These are phyloP conservation scores for Neoboletus subvelutipes DNA, from an alignment of 768 basidiomycete genomes.

Conservation along the genomic window DNA sequence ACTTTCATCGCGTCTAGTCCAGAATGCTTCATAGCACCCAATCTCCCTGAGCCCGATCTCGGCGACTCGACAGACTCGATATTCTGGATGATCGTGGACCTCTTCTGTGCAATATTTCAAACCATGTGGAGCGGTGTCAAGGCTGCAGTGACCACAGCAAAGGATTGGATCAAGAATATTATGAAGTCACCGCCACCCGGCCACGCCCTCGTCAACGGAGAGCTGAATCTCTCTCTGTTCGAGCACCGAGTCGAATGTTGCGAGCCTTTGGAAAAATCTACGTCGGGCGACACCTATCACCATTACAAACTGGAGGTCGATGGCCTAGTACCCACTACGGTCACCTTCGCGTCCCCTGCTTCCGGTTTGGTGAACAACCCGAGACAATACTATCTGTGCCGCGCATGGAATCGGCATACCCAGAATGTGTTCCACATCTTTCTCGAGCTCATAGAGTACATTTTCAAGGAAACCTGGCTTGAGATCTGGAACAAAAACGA, in stretches of 20 bases:
- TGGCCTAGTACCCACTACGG: constrained; percentile 6
- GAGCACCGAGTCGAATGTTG: constrained; percentile 21
- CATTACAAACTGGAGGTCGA: constrained; percentile 15
- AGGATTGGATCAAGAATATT: constrained; percentile 3
- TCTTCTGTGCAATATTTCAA: constrained; percentile 10
- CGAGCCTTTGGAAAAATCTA: not conserved
- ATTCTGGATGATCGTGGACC: constrained; percentile 13
- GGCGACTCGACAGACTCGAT: constrained; percentile 7
- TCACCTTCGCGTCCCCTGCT: constrained; percentile 6
- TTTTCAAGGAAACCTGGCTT: not conserved
- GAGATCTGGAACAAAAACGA: not conserved
- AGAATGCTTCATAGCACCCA: constrained; percentile 14
- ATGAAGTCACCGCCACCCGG: constrained; percentile 16
- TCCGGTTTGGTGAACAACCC: not conserved
- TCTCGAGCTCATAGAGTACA: constrained; percentile 18
- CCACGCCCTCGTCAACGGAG: constrained; percentile 24
- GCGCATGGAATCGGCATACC: constrained; percentile 20
- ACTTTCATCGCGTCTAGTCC: constrained; percentile 21
- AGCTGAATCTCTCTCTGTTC: constrained; percentile 22
- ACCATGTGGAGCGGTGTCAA: constrained; percentile 8
- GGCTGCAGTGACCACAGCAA: not conserved
- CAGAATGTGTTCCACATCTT: constrained; percentile 17
- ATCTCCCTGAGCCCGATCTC: constrained; percentile 2
- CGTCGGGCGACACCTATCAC: not conserved
- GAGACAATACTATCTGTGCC: constrained; percentile 20